Base-by-base conservation (phyloP, 2,329 filamentous ascomycete genomes). In the Plenodomus biglobosus region DNA sequence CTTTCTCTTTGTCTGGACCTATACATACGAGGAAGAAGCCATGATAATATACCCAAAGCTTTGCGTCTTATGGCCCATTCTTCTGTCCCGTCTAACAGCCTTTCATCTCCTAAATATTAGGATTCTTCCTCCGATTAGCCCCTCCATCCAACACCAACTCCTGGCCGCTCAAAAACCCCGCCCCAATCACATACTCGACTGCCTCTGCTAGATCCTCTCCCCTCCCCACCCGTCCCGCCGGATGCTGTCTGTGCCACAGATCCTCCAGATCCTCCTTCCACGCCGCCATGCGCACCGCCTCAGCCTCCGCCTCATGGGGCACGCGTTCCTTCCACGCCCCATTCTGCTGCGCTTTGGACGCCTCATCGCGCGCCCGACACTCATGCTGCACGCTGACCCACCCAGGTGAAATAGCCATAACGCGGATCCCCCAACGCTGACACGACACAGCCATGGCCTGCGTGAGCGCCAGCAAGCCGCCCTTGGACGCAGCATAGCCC, bases 361-460 rank as follows among this genome's bases (percentile, higher is more conserved):
- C 62, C 58, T 74, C 68, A 56, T 79, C 74, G 2, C 67, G 70
- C 4, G 64, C 61, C 50, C 64, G 64, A 36, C 68, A 70, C 58
- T 76, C 73, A 40, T 78, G 67, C 37, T 62, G 65, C 13, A 80
- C 77, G 52, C 78, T 70, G 38, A 80, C 76, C 78, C 78, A 80
- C 0, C 78, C 78, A 0, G 76, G 77, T 21, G 78, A 59, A 17
- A 80, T 74, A 0, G 75, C 71, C 50, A 78, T 78, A 34, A 77
- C 75, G 7, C 75, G 68, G 21, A 80, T 71, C 4, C 73, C 69
- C 42, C 71, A 72, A 5, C 64, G 59, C 38, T 72, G 68, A 30
- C 79, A 66, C 22, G 72, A 75, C 15, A 77, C 71, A 19, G 76
- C 71, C 73, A 80, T 73, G 21, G 72, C 72, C 54, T 79, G 77